These are phyloP conservation scores for Polytrichum formosum DNA, from an alignment of 225 moss, liverwort and hornwort species.

Conservation along the genomic window DNA sequence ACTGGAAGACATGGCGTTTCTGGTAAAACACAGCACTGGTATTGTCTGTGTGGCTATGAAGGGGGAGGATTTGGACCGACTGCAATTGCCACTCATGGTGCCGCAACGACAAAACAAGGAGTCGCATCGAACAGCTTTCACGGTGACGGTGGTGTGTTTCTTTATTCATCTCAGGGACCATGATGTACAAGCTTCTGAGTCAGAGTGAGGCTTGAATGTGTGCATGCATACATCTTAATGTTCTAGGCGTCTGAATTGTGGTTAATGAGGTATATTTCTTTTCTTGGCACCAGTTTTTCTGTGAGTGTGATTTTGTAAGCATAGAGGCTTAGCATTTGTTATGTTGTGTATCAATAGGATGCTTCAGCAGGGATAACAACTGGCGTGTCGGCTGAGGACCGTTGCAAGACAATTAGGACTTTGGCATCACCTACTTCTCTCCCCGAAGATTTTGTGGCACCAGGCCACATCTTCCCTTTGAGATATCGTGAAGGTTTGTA, in stretches of 20 bases:
- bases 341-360: slow-evolving; percentile 26
- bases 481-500: slow-evolving; percentile 41
- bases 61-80: slow-evolving; percentile 43
- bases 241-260: no score
- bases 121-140: slow-evolving; percentile 52
- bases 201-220: no score
- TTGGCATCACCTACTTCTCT: slow-evolving; percentile 36
- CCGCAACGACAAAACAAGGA: slow-evolving; percentile 47
- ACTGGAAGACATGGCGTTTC: slow-evolving; percentile 44
- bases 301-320: no score
- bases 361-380: slow-evolving; percentile 41
- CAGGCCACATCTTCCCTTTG: slow-evolving; percentile 66
- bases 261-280: no score
- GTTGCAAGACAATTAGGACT: slow-evolving; percentile 41
- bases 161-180: not conserved
- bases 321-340: no score
- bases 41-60: slow-evolving; percentile 60
- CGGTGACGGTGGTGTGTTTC: slow-evolving; percentile 39
- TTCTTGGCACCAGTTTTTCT: no score
- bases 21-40: slow-evolving; percentile 53
- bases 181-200: no score
- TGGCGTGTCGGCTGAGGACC: slow-evolving; percentile 55
- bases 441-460: slow-evolving; percentile 37
- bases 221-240: no score
- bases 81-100: slow-evolving; percentile 57